Evolutionary conservation across 108 stramenopile species (phyloP), one percentile per base, ranked within the genome.

Genomic region (Cylindrotheca closterium): DNA sequence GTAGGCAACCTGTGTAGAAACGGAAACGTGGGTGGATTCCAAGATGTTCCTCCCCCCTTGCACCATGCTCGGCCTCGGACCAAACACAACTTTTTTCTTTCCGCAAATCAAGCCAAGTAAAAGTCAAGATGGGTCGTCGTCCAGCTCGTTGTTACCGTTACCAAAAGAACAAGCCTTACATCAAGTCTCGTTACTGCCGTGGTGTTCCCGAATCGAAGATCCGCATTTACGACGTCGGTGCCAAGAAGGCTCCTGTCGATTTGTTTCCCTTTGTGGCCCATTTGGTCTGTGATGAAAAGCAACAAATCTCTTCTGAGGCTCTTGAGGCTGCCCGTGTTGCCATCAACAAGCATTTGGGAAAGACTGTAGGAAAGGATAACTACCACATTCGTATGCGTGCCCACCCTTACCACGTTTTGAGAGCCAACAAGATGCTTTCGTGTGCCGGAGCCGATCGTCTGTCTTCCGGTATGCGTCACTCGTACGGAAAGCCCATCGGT

Each of bases 141-240:
- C 95, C 95, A 30, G 79, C 91, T 80, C 92, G 95, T 76, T 96
- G 95, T 86, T 96, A 97, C 94, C 98, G 99, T 79, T 99, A 98
- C 96, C 98, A 99, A 80, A 99, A 99, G 98, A 99, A 99, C 97
- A 99, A 99, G 88, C 99, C 99, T 45, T 99, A 98, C 94, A 99
- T 99, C 93, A 99, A 99, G 94, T 97, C 96, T 25, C 90, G 99
- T 60, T 99, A 98, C 82, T 98, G 97, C 79, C 97, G 99, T 72
- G 99, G 99, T 95, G 99, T 99, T 37, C 99, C 99, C 47, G 98
- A 99, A 78, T 92, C 98, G 56, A 99, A 99, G 87, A 99, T 99
- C 75, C 81, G 93, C 51, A 99, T 99, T 68, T 99, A 91, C 71
- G 99, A 99, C 61, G 92, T 94, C 58, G 99, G 99, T 42, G 89